These are phyloP conservation scores for Peniophora sp. DNA, from an alignment of 1,284 basidiomycete species.

Conservation along the genomic window DNA sequence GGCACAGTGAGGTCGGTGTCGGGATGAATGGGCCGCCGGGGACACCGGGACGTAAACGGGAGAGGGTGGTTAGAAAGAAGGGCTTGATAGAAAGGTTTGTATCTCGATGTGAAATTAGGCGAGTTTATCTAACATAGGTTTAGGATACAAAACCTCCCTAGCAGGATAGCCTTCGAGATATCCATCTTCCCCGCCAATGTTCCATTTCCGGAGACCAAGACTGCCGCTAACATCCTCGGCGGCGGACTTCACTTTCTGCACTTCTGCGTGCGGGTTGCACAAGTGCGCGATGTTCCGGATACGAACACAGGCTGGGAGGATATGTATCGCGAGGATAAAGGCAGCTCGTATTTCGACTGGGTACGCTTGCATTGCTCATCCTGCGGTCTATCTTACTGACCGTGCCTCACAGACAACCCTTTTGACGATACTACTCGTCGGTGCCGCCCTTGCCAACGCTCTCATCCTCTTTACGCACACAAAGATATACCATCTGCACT, in stretches of 20 bases:
- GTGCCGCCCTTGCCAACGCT: conserved; percentile 44
- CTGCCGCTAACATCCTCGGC: conserved; percentile 59
- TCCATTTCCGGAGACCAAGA: conserved; percentile 57
- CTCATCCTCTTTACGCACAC: conserved; percentile 62
- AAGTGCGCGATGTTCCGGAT: conserved; percentile 47
- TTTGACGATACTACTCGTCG: conserved; percentile 44
- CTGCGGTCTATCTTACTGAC: neutral
- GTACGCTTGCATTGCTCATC: conserved; percentile 29
- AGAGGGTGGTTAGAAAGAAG: conserved; percentile 49
- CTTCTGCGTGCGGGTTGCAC: conserved; percentile 53
- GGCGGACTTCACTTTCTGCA: conserved; percentile 58
- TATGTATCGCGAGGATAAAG: conserved; percentile 57
- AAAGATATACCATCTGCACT: conserved; percentile 58
- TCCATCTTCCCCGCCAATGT: conserved; percentile 70
- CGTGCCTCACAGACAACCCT: conserved; percentile 44
- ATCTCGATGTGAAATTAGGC: no score
- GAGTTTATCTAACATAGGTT: no score
- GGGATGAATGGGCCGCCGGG: conserved; percentile 29
- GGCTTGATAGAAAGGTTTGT: conserved; percentile 49
- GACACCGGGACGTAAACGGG: conserved; percentile 22
- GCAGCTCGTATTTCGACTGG: conserved; percentile 73
- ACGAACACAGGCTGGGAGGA: conserved; percentile 72
- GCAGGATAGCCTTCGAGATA: conserved; percentile 61
- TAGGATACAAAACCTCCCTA: conserved; percentile 58
- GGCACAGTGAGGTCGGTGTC: conserved; percentile 31